phyloP scores from a whole-genome alignment of 75 land plant species.

The Selaginella moellendorffii region DNA sequence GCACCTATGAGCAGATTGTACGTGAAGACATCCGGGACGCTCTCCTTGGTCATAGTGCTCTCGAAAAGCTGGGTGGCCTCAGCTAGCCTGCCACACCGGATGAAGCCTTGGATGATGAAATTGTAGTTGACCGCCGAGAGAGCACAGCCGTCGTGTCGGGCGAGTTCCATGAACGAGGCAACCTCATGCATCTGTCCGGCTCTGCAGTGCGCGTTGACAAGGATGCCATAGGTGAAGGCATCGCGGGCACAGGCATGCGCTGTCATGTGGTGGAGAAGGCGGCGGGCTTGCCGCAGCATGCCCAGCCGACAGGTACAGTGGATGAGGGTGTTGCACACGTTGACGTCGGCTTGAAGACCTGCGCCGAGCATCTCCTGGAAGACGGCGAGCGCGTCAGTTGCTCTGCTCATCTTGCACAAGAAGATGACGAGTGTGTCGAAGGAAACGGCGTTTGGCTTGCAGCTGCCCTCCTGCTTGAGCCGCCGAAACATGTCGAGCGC shows the following conservation, averaged over 20 bases:
- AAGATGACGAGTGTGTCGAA: not conserved
- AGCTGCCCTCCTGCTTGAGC: not conserved
- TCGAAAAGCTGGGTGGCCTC: slow-evolving; percentile 41
- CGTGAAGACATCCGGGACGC: slow-evolving; percentile 47
- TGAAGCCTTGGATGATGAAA: slow-evolving; percentile 33
- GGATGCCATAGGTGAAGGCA: slow-evolving; percentile 37
- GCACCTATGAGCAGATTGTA: slow-evolving; percentile 48
- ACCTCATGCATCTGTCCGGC: slow-evolving; percentile 43
- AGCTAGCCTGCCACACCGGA: slow-evolving; percentile 17
- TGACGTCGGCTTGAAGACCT: not conserved
- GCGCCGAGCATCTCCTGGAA: not conserved
- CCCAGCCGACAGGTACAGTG: not conserved
- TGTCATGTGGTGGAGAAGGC: not conserved
- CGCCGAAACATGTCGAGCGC: not conserved
- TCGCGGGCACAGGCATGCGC: slow-evolving; percentile 29
- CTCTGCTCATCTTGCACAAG: not conserved
- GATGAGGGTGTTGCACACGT: not conserved
- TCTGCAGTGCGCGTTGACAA: slow-evolving; percentile 53
- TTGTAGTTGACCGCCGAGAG: slow-evolving; percentile 48
- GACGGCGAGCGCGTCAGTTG: not conserved
- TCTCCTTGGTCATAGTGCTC: slow-evolving; percentile 38
- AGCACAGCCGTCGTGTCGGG: slow-evolving; percentile 22
- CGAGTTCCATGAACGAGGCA: slow-evolving; percentile 23
- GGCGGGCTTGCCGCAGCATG: not conserved
- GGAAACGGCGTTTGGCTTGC: not conserved